phyloP scores from a whole-genome alignment of 1,284 basidiomycete genomes.

The Malassezia equina region DNA sequence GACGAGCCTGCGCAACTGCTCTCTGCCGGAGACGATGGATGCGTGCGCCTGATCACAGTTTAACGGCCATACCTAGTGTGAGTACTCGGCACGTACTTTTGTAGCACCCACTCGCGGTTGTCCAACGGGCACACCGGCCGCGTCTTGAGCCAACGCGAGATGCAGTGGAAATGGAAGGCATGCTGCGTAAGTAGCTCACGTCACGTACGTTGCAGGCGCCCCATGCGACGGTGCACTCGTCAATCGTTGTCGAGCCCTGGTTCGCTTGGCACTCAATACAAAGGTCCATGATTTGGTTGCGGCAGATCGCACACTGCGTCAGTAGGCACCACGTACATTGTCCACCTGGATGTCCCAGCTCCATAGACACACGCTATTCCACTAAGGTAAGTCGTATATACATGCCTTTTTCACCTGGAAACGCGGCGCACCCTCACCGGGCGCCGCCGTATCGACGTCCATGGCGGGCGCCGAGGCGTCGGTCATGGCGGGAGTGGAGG shows the following conservation, averaged over 20 bases:
- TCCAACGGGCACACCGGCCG: slow-evolving; percentile 96
- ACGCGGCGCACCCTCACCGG: slow-evolving; percentile 29
- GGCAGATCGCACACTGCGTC: slow-evolving; percentile 45
- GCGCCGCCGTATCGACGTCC: slow-evolving; percentile 31
- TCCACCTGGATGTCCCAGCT: slow-evolving; percentile 47
- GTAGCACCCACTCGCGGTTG: slow-evolving; percentile 77
- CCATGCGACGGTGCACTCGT: slow-evolving; percentile 98
- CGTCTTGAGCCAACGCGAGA: slow-evolving; percentile 98
- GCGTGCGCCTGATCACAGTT: slow-evolving; percentile 21
- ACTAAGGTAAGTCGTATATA: slow-evolving; percentile 22
- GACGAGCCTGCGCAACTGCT: slow-evolving; percentile 19
- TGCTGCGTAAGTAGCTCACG: slow-evolving; percentile 59
- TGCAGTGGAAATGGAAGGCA: slow-evolving; percentile 99
- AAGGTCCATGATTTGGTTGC: slow-evolving; percentile 48
- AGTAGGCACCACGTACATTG: slow-evolving; percentile 30
- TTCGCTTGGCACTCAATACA: slow-evolving; percentile 97
- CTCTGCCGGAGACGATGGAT: slow-evolving; percentile 30
- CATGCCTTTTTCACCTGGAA: slow-evolving; percentile 46
- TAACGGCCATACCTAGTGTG: slow-evolving; percentile 11
- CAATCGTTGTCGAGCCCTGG: slow-evolving; percentile 86
- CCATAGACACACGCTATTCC: slow-evolving; percentile 47
- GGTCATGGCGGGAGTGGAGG: neutral
- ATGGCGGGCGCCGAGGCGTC: slow-evolving; percentile 23
- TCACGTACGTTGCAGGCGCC: slow-evolving; percentile 86
- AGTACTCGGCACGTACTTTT: slow-evolving; percentile 60